phyloP scores from a whole-genome alignment of 805 yeast species.

The Brettanomyces bruxellensis region DNA sequence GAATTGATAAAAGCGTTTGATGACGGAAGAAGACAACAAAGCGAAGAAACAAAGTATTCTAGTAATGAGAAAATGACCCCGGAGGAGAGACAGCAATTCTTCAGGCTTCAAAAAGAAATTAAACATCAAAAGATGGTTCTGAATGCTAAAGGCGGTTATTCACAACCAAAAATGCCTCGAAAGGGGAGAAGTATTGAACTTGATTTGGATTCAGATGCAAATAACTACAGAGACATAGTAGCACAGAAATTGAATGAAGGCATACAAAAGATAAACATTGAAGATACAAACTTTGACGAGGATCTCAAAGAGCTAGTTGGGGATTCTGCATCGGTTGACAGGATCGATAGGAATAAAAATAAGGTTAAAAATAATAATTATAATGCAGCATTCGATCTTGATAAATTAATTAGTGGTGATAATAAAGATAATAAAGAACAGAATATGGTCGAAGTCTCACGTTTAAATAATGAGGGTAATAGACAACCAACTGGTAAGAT shows the following conservation, averaged over 20 bases:
- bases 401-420: background rate
- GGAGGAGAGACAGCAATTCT: slow-evolving; percentile 9
- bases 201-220: slow-evolving; percentile 6
- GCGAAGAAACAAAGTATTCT: slow-evolving; percentile 1
- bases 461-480: background rate
- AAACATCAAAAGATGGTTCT: slow-evolving; percentile 11
- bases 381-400: slow-evolving; percentile 5
- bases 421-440: background rate
- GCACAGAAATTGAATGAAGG: slow-evolving; percentile 3
- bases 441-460: background rate
- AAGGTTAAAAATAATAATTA: background rate
- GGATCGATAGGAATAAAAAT: background rate
- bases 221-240: slow-evolving; percentile 7
- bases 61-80: slow-evolving; percentile 4
- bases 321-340: background rate
- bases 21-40: slow-evolving; percentile 1
- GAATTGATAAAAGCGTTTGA: background rate
- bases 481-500: background rate
- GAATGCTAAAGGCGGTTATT: background rate
- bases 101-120: slow-evolving; percentile 8
- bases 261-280: background rate
- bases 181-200: slow-evolving; percentile 6
- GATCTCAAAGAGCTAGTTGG: slow-evolving; percentile 9
- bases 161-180: background rate
- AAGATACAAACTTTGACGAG: slow-evolving; percentile 3